Base-by-base conservation (phyloP, 352 stramenopile genomes). In the Phytophthora macrochlamydospora region DNA sequence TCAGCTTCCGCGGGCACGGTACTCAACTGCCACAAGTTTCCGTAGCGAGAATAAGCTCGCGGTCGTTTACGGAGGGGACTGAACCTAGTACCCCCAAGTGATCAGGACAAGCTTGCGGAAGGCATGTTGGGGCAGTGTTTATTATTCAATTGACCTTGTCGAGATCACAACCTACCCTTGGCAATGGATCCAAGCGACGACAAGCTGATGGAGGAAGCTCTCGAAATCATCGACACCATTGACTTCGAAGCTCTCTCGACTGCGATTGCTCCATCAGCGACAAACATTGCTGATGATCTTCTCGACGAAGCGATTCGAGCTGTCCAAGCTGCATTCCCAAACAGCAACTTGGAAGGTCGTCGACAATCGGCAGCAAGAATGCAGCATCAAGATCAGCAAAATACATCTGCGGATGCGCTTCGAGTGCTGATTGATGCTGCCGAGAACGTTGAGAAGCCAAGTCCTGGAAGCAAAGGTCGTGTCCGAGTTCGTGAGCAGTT, bases 221-320 rank as follows among this genome's bases (percentile, higher is more conserved):
- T 71, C 30, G 50, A 54, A 28, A 66, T 71, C 30, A 59, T 71
- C n/a, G 56, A 71, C 50, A 62, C 35, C 14, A 29, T 71, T 28
- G 63, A 66, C 37, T 38, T 66, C 11, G 57, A 66, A 8, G 45
- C 35, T 13, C 63, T 71, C 29, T 51, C 45, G 5, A 37, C 48
- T 45, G 13, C n/a, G 6, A 18, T n/a, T 50, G 8, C 33, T 8
- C 46, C 38, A 64, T 24, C 46, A 56, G 24, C 5, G 8, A 32
- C 45, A 24, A 59, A 44, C 30, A 50, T 32, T 58, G 50, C 33
- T 24, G 31, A 56, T 7, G 33, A 62, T 6, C 59, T 66, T 14
- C 63, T 66, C 12, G 33, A 61, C 29, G 45, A 48, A 6, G 57
- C 63, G 24, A 31, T 58, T n/a, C 24, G 66, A 71, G 53, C 53